Percentiles rank a stretch among this genome's conserved stretches.
phyloP scores from a whole-genome alignment of 106 monocot species.

The Acorus gramineus region DNA sequence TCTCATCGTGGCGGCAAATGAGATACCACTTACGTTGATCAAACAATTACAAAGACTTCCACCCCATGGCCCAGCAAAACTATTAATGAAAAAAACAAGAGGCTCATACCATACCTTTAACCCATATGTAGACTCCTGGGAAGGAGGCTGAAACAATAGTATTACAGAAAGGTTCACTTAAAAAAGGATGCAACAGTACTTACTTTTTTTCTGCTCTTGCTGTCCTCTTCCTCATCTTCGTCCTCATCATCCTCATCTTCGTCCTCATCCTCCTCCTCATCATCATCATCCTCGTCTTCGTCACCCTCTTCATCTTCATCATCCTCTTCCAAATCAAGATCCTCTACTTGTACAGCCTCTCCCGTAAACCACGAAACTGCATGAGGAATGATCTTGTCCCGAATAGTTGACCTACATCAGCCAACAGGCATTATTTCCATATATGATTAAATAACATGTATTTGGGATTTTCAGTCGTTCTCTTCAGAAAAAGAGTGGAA shows the following conservation, averaged over 20 bases:
- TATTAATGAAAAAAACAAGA: too few species aligned
- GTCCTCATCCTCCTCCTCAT: conserved; percentile 5
- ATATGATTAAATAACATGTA: background rate
- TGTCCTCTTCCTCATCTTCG: background rate
- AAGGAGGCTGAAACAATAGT: too few species aligned
- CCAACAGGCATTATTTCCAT: background rate
- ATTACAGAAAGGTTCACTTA: too few species aligned
- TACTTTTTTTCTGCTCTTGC: conserved; percentile 1
- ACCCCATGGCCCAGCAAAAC: too few species aligned
- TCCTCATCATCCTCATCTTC: conserved; percentile 8
- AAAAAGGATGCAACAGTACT: background rate
- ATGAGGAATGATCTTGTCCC: conserved; percentile 27
- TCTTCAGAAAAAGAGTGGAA: background rate
- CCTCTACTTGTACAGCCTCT: conserved; percentile 19
- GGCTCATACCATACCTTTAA: too few species aligned
- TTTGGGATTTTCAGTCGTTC: background rate
- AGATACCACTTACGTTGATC: too few species aligned
- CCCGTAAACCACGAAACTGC: conserved; percentile 30
- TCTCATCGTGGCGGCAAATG: too few species aligned
- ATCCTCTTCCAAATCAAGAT: conserved; percentile 3
- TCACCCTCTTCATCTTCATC: conserved; percentile 10
- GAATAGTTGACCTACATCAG: conserved; percentile 19
- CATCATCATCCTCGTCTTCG: conserved; percentile 13
- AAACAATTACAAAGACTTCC: too few species aligned
- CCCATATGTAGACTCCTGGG: too few species aligned